Base-by-base conservation (phyloP, 2,329 filamentous ascomycete species). In the Aspergillus persii region DNA sequence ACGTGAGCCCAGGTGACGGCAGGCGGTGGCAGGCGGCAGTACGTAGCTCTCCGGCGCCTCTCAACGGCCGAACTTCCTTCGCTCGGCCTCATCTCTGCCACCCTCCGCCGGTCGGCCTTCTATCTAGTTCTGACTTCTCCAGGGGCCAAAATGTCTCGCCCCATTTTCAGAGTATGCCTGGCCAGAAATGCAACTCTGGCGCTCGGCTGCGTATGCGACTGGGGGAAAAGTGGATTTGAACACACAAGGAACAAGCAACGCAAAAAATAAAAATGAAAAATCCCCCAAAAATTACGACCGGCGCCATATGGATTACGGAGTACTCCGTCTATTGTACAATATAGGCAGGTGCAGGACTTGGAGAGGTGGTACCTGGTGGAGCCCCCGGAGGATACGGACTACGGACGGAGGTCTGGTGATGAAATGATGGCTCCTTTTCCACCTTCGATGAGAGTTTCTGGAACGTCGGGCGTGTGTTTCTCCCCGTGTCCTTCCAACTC, bases 361-460 rank as follows among this genome's bases (percentile, higher is more conserved):
- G 33, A 39, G 44, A 47, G n/a, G 9, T 23, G 15, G 44, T 12
- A 47, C 39, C 39, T 18, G 39, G 49, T 50, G 49, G 44, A 49
- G 36, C 50, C 11, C 18, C 12, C 18, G 23, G 39, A 41, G n/a
- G 15, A 12, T 12, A n/a, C 36, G 39, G 9, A 26, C 23, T 53
- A 41, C 31, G 50, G 50, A 41, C 31, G 50, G 50, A 53, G 8
- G 39, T 44, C n/a, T 29, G 27, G 18, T 23, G 18, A 23, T 23
- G 18, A 23, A 23, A 23, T 23, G 36, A 30, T 26, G 33, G 9
- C 9, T 36, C 23, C 18, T 41, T 15, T 53, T 46, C 29, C 26
- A 44, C 31, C 36, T 54, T 54, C 39, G 52, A 54, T 18, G 15
- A 44, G 23, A 15, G 52, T 44, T 54, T 54, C 52, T 54, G 52